These are phyloP conservation scores for Neoscytalidium dimidiatum DNA, from an alignment of 2,329 filamentous ascomycete genomes.

Conservation along the genomic window DNA sequence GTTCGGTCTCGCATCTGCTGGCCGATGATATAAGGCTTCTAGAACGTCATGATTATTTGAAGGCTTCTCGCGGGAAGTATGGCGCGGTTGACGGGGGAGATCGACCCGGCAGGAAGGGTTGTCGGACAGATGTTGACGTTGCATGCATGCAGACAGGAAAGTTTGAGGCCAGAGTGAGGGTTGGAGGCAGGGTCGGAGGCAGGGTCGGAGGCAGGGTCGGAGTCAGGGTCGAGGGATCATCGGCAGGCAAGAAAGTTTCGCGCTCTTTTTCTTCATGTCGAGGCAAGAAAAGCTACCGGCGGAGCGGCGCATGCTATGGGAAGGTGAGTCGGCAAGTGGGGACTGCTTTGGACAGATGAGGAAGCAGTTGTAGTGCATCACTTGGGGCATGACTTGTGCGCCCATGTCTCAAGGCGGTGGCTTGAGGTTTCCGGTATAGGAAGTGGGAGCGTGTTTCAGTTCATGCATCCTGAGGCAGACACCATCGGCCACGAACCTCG, in stretches of 20 bases:
- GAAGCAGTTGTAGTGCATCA: not conserved
- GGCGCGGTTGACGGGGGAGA: too few species aligned
- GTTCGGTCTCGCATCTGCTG: too few species aligned
- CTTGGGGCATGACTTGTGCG: not conserved
- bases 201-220: not conserved
- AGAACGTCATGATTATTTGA: too few species aligned
- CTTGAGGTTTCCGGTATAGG: not conserved
- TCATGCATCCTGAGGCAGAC: not conserved
- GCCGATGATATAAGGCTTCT: too few species aligned
- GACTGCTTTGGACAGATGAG: not conserved
- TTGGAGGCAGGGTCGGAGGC: not conserved
- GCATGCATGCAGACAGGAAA: too few species aligned
- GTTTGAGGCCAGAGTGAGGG: too few species aligned
- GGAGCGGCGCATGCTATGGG: not conserved
- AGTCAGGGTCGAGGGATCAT: not conserved
- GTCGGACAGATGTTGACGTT: too few species aligned
- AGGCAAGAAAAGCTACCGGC: not conserved
- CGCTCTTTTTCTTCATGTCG: not conserved
- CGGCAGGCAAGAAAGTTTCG: not conserved
- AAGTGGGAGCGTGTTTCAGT: conserved; percentile 2
- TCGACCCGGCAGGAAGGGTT: too few species aligned
- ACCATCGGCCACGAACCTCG: not conserved
- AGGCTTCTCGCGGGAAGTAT: too few species aligned
- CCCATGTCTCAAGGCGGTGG: not conserved
- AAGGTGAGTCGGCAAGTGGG: not conserved